Evolutionary conservation across 345 rosid genomes (phyloP).

Genomic region (Lagerstroemia speciosa): DNA sequence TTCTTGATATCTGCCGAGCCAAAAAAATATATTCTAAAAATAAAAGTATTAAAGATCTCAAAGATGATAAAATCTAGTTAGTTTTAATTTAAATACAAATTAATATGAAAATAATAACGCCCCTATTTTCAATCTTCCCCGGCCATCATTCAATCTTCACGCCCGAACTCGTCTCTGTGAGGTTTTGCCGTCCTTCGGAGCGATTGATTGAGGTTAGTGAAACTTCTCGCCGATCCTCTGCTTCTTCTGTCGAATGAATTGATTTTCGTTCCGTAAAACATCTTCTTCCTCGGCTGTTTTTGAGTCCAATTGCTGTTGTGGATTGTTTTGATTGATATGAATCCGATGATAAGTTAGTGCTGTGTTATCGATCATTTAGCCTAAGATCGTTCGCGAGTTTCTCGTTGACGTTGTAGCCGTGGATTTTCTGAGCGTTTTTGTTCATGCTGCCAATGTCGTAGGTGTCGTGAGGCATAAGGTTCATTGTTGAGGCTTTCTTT

Average conservation of each 20-base stretch:
- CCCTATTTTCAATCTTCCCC: too few species aligned
- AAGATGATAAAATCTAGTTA: too few species aligned
- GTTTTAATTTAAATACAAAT: too few species aligned
- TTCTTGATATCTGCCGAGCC: too few species aligned
- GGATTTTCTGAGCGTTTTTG: background rate
- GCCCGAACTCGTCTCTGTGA: too few species aligned
- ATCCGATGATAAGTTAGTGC: background rate
- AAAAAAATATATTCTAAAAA: too few species aligned
- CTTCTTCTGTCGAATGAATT: background rate
- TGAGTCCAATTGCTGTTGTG: background rate
- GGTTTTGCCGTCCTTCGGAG: background rate
- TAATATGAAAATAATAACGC: too few species aligned
- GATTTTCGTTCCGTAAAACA: background rate
- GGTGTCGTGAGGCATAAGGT: background rate
- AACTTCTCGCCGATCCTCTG: background rate
- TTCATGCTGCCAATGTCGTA: background rate
- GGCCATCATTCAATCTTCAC: too few species aligned
- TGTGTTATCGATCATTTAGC: background rate
- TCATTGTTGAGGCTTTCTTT: background rate
- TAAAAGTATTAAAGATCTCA: too few species aligned
- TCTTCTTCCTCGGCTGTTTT: background rate
- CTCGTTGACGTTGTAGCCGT: background rate
- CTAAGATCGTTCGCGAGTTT: background rate
- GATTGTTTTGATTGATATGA: background rate
- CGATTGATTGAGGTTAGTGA: slow-evolving; percentile 1